Evolutionary conservation across 495 filamentous ascomycete species (phyloP), one percentile per base, ranked within the genome.

Genomic region (Massariosphaeria phaeospora): DNA sequence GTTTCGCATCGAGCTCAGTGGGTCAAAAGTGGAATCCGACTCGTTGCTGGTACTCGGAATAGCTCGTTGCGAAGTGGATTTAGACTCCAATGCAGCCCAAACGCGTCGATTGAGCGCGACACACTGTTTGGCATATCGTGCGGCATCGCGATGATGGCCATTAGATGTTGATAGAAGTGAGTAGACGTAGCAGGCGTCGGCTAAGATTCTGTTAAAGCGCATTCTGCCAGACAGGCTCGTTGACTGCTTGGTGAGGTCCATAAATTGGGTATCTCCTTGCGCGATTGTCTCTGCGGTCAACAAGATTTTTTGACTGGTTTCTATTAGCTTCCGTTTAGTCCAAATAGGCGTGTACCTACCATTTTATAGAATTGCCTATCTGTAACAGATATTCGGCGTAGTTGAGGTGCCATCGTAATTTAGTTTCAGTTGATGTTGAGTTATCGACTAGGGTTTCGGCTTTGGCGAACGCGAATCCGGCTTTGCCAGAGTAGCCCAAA

Each of bases 401-500:
- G 6, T 82, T 80, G 2, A 97, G 62, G 43, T 90, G 79, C 63
- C 83, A 85, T 45, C 68, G 78, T 46, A 82, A 70, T 26, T 53
- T 69, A 18, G 78, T 73, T 29, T 75, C 64, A 27, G 68, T 66
- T 0, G 72, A 70, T 9, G 74, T 57, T 4, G 69, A 63, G 17
- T 68, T 65, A 18, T 67, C 61, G 55, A 78, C 75, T 18, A 66
- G 12, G 35, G 72, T 70, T 43, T 75, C 76, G 8, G 85, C 83
- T 46, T 79, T 77, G 2, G 72, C 71, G 17, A 96, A 74, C 1
- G 80, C 65, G 34, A 82, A 67, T 29, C 82, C 81, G 31, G 89
- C 89, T 64, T 87, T 85, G 12, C 77, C 78, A 17, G 84, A 84
- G 57, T 87, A 84, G 23, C 93, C 93, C 48, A 91, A 78, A 17